Conservation (phyloP, 352 stramenopile species). For the Elongisporangium prolatum region DNA sequence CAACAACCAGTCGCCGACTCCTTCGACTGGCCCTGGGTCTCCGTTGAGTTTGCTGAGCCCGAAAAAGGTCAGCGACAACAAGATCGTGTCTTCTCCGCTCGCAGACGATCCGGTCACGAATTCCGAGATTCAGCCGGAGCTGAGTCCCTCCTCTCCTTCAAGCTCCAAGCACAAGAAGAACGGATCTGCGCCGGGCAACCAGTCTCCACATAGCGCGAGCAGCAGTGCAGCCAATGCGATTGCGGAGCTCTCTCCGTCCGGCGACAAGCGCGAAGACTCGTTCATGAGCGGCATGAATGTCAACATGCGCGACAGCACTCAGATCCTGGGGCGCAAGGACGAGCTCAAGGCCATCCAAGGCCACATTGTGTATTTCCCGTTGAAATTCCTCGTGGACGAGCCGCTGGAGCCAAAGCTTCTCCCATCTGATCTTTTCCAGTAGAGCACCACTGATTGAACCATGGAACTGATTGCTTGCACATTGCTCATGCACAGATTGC, state of each 20-base stretch:
- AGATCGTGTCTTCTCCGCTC: not conserved
- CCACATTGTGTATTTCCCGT: slow-evolving; percentile 85
- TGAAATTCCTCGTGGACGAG: slow-evolving; percentile 81
- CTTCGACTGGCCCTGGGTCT: slow-evolving; percentile 1
- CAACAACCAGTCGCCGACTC: slow-evolving; percentile 1
- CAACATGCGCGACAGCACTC: slow-evolving; percentile 63
- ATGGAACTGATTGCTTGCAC: not conserved
- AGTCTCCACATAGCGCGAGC: not conserved
- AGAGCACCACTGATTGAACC: slow-evolving; percentile 3
- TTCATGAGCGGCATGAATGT: slow-evolving; percentile 40
- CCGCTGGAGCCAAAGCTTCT: slow-evolving; percentile 77
- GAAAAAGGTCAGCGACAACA: slow-evolving; percentile 3
- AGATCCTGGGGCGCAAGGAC: slow-evolving; percentile 58
- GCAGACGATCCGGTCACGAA: slow-evolving; percentile 6
- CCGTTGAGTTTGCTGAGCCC: not conserved
- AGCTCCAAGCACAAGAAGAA: slow-evolving; percentile 4
- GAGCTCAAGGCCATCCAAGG: slow-evolving; percentile 66
- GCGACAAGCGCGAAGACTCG: not conserved
- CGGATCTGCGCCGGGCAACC: not conserved
- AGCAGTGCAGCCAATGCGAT: not conserved
- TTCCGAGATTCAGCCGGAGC: slow-evolving; percentile 7
- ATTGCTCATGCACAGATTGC: not conserved
- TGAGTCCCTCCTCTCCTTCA: not conserved
- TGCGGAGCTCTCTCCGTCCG: not conserved
- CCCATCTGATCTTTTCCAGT: slow-evolving; percentile 82